Evolutionary conservation across 225 moss, liverwort and hornwort species (phyloP).

Genomic region (Physcomitrellopsis africana): DNA sequence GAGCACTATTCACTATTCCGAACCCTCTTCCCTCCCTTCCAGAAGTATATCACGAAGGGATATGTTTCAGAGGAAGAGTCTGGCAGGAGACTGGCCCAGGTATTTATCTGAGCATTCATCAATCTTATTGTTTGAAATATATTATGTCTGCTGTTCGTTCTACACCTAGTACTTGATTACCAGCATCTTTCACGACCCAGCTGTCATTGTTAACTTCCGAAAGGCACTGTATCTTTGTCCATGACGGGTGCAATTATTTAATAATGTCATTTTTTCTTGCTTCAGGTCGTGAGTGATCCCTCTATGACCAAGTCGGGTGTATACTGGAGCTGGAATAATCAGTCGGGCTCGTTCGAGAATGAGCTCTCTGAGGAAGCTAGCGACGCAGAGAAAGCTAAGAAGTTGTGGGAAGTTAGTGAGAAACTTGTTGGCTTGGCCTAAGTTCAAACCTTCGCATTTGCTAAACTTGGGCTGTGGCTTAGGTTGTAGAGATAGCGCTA

Average conservation of each 20-base stretch:
- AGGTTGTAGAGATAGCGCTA: too few species aligned
- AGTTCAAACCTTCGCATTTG: background rate
- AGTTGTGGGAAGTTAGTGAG: constrained; percentile 91
- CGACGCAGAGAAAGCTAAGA: constrained; percentile 90
- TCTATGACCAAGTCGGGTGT: constrained; percentile 86
- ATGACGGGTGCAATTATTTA: background rate
- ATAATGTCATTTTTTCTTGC: background rate
- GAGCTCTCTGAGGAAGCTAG: constrained; percentile 95
- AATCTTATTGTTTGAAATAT: background rate
- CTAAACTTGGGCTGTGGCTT: too few species aligned
- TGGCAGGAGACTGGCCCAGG: constrained; percentile 95
- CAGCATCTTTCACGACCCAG: background rate
- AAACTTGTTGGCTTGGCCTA: constrained; percentile 65
- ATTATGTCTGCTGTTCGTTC: background rate
- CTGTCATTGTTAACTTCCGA: too few species aligned
- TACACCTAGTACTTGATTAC: background rate
- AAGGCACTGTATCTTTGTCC: too few species aligned
- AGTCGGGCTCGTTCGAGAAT: constrained; percentile 90
- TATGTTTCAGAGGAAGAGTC: constrained; percentile 95
- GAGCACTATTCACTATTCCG: constrained; percentile 86
- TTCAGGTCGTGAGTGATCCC: constrained; percentile 87
- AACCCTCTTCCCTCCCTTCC: constrained; percentile 93
- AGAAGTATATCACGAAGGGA: constrained; percentile 97
- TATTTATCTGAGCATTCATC: constrained; percentile 32
- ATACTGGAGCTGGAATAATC: constrained; percentile 98